phyloP scores from a whole-genome alignment of 2,329 filamentous ascomycete species.

The Fusarium sp. region DNA sequence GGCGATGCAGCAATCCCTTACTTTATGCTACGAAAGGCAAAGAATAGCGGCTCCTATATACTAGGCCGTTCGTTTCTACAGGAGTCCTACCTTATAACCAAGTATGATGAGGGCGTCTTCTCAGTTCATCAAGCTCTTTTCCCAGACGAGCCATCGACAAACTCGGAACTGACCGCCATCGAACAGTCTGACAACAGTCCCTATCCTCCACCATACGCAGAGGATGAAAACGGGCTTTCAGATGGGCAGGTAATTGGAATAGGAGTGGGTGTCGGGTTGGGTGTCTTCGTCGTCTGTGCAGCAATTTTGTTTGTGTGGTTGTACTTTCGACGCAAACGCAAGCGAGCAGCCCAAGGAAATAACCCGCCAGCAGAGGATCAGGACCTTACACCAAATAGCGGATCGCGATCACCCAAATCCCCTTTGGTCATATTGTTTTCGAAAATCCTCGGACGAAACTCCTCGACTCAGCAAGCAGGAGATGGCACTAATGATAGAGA shows the following conservation, averaged over 20 bases:
- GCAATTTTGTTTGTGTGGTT: constrained; percentile 44
- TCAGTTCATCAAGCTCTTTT: constrained; percentile 64
- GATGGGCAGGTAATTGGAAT: constrained; percentile 56
- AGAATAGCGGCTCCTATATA: constrained; percentile 62
- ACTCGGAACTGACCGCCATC: constrained; percentile 54
- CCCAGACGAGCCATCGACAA: constrained; percentile 52
- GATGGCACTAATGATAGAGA: constrained; percentile 35
- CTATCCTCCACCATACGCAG: constrained; percentile 50
- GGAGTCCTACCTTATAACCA: constrained; percentile 68
- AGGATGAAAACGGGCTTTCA: constrained; percentile 44
- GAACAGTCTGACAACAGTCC: constrained; percentile 55
- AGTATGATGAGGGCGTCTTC: constrained; percentile 62
- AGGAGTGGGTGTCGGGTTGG: constrained; percentile 54
- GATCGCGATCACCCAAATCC: constrained; percentile 37
- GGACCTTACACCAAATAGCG: constrained; percentile 47
- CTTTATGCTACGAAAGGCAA: constrained; percentile 69
- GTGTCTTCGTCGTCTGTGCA: constrained; percentile 44
- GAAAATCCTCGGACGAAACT: constrained; percentile 51
- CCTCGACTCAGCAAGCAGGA: constrained; percentile 35
- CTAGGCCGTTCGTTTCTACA: constrained; percentile 75
- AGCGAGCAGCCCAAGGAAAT: constrained; percentile 26
- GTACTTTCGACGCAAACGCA: constrained; percentile 47
- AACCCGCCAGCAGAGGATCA: constrained; percentile 46
- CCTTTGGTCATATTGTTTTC: constrained; percentile 48
- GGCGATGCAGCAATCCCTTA: constrained; percentile 61